Percentiles rank a stretch among this genome's conserved stretches.
Evolutionary conservation across 1,139 yeast species (phyloP).

Genomic region (Taphrina deformans): DNA sequence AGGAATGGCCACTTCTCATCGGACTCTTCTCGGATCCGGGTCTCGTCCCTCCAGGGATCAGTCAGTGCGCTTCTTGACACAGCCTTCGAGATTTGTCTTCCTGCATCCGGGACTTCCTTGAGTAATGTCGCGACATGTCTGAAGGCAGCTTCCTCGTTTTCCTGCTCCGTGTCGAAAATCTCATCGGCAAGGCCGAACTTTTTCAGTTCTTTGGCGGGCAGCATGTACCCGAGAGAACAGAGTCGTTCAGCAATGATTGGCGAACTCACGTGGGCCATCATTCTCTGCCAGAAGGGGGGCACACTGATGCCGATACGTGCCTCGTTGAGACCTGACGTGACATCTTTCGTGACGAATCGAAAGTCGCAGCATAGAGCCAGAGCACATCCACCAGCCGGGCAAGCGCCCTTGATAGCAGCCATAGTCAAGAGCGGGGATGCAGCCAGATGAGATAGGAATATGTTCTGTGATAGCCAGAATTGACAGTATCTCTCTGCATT

Average conservation of each 20-base stretch:
- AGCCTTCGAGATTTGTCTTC: slow-evolving; percentile 21
- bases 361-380: slow-evolving; percentile 27
- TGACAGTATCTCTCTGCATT: slow-evolving; percentile 4
- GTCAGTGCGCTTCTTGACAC: slow-evolving; percentile 12
- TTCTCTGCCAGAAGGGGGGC: slow-evolving; percentile 26
- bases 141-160: slow-evolving; percentile 4
- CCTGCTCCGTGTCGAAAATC: slow-evolving; percentile 11
- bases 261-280: slow-evolving; percentile 27
- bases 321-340: slow-evolving; percentile 25
- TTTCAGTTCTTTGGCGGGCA: slow-evolving; percentile 1
- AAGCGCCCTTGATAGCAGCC: slow-evolving; percentile 33
- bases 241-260: slow-evolving; percentile 19
- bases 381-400: slow-evolving; percentile 34
- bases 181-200: slow-evolving; percentile 24
- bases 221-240: slow-evolving; percentile 24
- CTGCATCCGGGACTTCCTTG: slow-evolving; percentile 28
- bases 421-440: slow-evolving; percentile 15
- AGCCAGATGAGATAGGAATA: slow-evolving; percentile 15
- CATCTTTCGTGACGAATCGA: slow-evolving; percentile 12
- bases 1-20: slow-evolving; percentile 26
- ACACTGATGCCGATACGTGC: slow-evolving; percentile 31
- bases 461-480: slow-evolving; percentile 24
- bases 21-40: slow-evolving; percentile 15
- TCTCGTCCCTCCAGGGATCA: slow-evolving; percentile 23
- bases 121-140: neutral